phyloP scores from a whole-genome alignment of 768 basidiomycete genomes.

The Suillus sp. region DNA sequence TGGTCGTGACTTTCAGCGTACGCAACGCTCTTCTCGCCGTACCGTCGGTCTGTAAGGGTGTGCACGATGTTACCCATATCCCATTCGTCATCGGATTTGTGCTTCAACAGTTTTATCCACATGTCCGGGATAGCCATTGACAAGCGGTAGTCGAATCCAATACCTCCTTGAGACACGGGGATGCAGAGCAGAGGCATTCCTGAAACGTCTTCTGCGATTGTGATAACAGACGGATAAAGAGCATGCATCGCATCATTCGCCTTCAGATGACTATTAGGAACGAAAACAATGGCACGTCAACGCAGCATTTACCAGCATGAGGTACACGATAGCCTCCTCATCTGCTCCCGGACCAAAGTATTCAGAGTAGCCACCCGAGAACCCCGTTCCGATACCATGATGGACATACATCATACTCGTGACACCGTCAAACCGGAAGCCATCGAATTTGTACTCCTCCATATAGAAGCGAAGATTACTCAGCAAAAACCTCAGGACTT shows the following conservation, averaged over 20 bases:
- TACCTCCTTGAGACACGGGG: slow-evolving; percentile 77
- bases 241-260: slow-evolving; percentile 89
- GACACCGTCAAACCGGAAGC: slow-evolving; percentile 98
- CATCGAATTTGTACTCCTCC: slow-evolving; percentile 95
- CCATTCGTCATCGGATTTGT: slow-evolving; percentile 86
- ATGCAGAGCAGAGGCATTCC: slow-evolving; percentile 96
- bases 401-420: slow-evolving; percentile 99
- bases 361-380: slow-evolving; percentile 97
- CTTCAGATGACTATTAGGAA: slow-evolving; percentile 43
- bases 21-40: slow-evolving; percentile 89
- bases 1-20: slow-evolving; percentile 98
- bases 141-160: slow-evolving; percentile 97
- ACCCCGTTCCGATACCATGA: slow-evolving; percentile 96
- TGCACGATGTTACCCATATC: slow-evolving; percentile 83
- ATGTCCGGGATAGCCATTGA: slow-evolving; percentile 99
- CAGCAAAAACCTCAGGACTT: slow-evolving; percentile 92
- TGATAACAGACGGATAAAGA: slow-evolving; percentile 78
- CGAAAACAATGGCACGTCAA: background rate
- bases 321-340: slow-evolving; percentile 87
- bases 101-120: slow-evolving; percentile 99
- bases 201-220: slow-evolving; percentile 98
- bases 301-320: slow-evolving; percentile 82
- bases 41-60: slow-evolving; percentile 86
- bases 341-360: slow-evolving; percentile 91
- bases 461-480: slow-evolving; percentile 96